Percentiles rank a stretch among this genome's conserved stretches.
phyloP scores from a whole-genome alignment of 805 yeast genomes.

The Candida suzukii region DNA sequence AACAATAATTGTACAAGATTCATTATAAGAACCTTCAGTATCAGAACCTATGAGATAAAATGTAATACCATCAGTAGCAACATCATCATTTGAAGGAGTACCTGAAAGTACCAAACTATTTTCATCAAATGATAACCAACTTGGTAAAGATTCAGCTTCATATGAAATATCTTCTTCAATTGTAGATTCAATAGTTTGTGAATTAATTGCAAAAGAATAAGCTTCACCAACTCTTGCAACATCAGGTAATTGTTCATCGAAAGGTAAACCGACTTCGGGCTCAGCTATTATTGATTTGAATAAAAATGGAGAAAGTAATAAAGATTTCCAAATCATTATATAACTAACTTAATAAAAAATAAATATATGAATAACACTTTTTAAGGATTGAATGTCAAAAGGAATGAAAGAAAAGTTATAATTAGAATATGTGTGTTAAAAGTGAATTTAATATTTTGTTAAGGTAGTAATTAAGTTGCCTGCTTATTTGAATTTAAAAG shows the following conservation, averaged over 20 bases:
- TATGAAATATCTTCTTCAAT: constrained; percentile 41
- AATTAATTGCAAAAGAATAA: constrained; percentile 61
- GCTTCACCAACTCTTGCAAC: constrained; percentile 66
- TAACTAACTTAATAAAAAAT: too few species aligned
- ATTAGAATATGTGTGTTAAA: too few species aligned
- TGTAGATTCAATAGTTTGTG: constrained; percentile 55
- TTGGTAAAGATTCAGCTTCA: constrained; percentile 53
- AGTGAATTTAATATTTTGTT: too few species aligned
- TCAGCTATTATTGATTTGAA: constrained; percentile 23
- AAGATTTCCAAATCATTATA: too few species aligned
- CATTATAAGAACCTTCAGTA: constrained; percentile 40
- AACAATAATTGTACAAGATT: constrained; percentile 53
- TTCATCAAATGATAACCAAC: constrained; percentile 73
- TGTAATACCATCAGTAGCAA: constrained; percentile 37
- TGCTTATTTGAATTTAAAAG: too few species aligned
- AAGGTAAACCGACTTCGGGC: constrained; percentile 67
- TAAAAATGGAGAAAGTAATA: not conserved
- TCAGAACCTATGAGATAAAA: constrained; percentile 64
- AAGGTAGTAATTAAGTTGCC: too few species aligned
- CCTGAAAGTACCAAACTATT: constrained; percentile 60
- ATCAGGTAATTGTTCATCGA: constrained; percentile 76
- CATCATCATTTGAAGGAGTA: constrained; percentile 43
- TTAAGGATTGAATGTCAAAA: too few species aligned
- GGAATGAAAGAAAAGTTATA: too few species aligned
- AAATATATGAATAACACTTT: too few species aligned